Evolutionary conservation across 805 yeast genomes (phyloP).

Genomic region (Wickerhamomyces silvicola): DNA sequence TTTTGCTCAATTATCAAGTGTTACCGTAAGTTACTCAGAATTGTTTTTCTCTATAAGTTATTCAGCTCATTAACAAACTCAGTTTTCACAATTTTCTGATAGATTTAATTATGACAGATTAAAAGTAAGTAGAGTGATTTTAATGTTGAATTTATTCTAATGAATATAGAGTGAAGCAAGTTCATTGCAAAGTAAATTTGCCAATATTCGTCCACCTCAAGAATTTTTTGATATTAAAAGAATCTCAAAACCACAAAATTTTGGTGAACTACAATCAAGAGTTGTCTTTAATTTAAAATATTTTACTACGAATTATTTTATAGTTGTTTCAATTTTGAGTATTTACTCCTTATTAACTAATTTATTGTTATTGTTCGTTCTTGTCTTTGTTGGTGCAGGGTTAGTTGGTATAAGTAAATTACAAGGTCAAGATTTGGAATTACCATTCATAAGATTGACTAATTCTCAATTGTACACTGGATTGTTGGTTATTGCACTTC

Average conservation of each 20-base stretch:
- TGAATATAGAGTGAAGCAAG: constrained; percentile 37
- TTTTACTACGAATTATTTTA: constrained; percentile 79
- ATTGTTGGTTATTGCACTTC: constrained; percentile 66
- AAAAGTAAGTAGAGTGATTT: constrained; percentile 24
- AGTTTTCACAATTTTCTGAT: constrained; percentile 40
- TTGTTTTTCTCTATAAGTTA: neutral
- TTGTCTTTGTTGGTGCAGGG: constrained; percentile 68
- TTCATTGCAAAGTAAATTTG: constrained; percentile 53
- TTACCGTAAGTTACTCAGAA: constrained; percentile 29
- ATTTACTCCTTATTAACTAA: constrained; percentile 87
- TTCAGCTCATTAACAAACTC: constrained; percentile 4
- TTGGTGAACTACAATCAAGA: constrained; percentile 84
- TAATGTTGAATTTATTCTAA: constrained; percentile 8
- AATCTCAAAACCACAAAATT: constrained; percentile 83
- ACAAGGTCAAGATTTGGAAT: constrained; percentile 74
- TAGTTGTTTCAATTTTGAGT: constrained; percentile 64
- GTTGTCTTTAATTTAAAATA: constrained; percentile 81
- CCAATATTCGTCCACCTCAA: constrained; percentile 80
- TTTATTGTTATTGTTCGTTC: constrained; percentile 74
- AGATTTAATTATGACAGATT: constrained; percentile 44
- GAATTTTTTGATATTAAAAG: constrained; percentile 91
- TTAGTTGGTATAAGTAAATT: constrained; percentile 71
- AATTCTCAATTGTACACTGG: constrained; percentile 82
- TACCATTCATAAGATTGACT: constrained; percentile 61
- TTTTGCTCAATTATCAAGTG: constrained; percentile 31